Percentiles rank a stretch among this genome's conserved stretches.
Evolutionary conservation across 495 filamentous ascomycete genomes (phyloP).

Genomic region (Terfezia boudieri): DNA sequence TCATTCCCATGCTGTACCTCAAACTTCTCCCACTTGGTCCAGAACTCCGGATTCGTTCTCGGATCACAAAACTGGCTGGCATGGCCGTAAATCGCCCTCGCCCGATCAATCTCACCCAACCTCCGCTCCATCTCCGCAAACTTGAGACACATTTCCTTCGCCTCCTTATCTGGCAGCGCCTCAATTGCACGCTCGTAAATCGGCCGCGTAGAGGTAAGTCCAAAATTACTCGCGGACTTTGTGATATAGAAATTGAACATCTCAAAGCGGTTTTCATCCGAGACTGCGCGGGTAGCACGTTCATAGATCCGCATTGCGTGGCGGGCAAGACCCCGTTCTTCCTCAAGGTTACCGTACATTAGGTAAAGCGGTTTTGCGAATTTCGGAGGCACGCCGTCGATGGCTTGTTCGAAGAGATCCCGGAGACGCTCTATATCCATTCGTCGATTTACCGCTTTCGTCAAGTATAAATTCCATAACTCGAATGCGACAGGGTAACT

Average conservation of each 20-base stretch:
- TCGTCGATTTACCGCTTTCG: constrained; percentile 87
- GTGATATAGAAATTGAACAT: constrained; percentile 99
- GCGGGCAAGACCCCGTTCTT: constrained; percentile 84
- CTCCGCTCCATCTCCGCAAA: constrained; percentile 97
- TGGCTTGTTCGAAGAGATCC: constrained; percentile 91
- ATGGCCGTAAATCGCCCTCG: constrained; percentile 85
- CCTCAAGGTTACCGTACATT: constrained; percentile 96
- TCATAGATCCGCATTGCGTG: constrained; percentile 99
- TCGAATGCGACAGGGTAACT: constrained; percentile 95
- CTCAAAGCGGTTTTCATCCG: constrained; percentile 81
- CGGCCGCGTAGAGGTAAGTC: constrained; percentile 76
- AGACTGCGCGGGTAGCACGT: constrained; percentile 82
- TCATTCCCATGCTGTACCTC: constrained; percentile 97
- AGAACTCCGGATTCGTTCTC: constrained; percentile 68
- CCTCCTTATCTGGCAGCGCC: constrained; percentile 78
- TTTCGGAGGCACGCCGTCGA: constrained; percentile 83
- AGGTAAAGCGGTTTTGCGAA: constrained; percentile 91
- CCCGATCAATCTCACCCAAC: constrained; percentile 89
- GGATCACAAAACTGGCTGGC: constrained; percentile 96
- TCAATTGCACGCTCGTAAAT: constrained; percentile 94
- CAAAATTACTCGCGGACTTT: constrained; percentile 95
- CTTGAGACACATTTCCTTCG: constrained; percentile 93
- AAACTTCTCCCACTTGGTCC: constrained; percentile 92
- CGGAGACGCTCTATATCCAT: constrained; percentile 84
- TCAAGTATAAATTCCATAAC: constrained; percentile 95